A percentile compares a stretch with the other conserved stretches of the same genome.
These are phyloP conservation scores for Porpolomopsis calyptriformis DNA, from an alignment of 768 basidiomycete species.

Conservation along the genomic window DNA sequence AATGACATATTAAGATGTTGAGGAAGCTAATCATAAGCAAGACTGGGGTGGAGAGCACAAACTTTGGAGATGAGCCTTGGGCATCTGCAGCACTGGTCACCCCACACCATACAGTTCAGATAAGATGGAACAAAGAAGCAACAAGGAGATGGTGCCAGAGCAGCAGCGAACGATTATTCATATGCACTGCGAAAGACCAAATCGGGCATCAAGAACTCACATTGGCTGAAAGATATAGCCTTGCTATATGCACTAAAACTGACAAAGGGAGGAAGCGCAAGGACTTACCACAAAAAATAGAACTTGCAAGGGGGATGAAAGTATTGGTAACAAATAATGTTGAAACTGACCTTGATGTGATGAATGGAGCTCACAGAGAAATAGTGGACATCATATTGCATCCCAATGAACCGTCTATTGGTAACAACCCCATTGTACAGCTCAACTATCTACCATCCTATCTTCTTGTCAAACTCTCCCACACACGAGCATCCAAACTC, in stretches of 20 bases:
- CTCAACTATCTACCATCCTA: constrained; percentile 23
- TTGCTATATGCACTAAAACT: constrained; percentile 6
- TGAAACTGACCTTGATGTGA: constrained; percentile 27
- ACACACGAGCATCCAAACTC: constrained; percentile 13
- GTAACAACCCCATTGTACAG: constrained; percentile 4
- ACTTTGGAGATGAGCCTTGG: too few relatives aligned
- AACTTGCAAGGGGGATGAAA: constrained; percentile 26
- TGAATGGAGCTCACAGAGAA: constrained; percentile 29
- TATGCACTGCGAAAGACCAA: constrained; percentile 18
- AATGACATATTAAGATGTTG: constrained; percentile 19
- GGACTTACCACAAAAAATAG: constrained; percentile 14
- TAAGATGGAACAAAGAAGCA: constrained; percentile 20
- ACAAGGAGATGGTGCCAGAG: constrained; percentile 13
- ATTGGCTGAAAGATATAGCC: constrained; percentile 3
- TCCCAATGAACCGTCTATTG: constrained; percentile 16
- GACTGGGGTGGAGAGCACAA: too few relatives aligned
- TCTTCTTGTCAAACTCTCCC: constrained; percentile 22
- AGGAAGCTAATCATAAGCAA: constrained; percentile 14
- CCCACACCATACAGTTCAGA: constrained; percentile 20
- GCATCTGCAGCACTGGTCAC: constrained; percentile 18
- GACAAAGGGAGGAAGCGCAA: constrained; percentile 7
- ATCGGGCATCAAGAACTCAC: constrained; percentile 5
- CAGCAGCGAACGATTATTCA: constrained; percentile 12
- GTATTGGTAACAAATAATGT: constrained; percentile 32
- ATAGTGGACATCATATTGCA: constrained; percentile 25